Conservation (phyloP, 805 yeast genomes). For the Metschnikowia vanudenii region DNA sequence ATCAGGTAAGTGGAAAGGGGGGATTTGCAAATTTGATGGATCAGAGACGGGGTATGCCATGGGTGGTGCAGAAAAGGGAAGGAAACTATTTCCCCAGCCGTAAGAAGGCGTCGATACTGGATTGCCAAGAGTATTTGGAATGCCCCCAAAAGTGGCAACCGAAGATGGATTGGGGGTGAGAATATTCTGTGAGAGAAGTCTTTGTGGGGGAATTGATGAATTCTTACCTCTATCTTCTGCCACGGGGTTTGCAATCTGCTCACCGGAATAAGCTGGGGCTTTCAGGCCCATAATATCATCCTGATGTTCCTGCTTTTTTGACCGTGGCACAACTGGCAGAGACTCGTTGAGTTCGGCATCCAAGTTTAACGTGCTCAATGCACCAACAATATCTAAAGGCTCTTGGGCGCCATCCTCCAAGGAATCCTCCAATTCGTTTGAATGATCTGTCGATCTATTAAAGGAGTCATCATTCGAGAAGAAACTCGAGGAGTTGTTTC, state of each 20-base stretch:
- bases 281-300: not conserved
- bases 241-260: not conserved
- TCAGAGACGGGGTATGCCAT: conserved; percentile 23
- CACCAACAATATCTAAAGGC: conserved; percentile 46
- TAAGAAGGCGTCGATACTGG: conserved; percentile 34
- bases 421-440: conserved; percentile 9
- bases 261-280: not conserved
- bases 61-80: conserved; percentile 41
- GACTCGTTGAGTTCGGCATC: conserved; percentile 34
- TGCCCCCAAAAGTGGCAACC: conserved; percentile 18
- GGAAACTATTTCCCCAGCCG: conserved; percentile 34
- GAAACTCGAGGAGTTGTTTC: conserved; percentile 18
- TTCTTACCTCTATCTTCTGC: not conserved
- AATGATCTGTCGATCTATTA: conserved; percentile 1
- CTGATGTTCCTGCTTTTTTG: not conserved
- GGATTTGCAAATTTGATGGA: conserved; percentile 19
- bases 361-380: conserved; percentile 45
- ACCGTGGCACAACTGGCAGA: conserved; percentile 1
- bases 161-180: conserved; percentile 30
- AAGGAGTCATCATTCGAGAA: conserved; percentile 24
- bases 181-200: conserved; percentile 22
- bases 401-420: conserved; percentile 18
- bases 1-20: conserved; percentile 29
- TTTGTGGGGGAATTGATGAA: conserved; percentile 4
- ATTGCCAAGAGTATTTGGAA: conserved; percentile 15